Evolutionary conservation across 495 filamentous ascomycete species (phyloP).

Genomic region (Penicillium cataractarum): DNA sequence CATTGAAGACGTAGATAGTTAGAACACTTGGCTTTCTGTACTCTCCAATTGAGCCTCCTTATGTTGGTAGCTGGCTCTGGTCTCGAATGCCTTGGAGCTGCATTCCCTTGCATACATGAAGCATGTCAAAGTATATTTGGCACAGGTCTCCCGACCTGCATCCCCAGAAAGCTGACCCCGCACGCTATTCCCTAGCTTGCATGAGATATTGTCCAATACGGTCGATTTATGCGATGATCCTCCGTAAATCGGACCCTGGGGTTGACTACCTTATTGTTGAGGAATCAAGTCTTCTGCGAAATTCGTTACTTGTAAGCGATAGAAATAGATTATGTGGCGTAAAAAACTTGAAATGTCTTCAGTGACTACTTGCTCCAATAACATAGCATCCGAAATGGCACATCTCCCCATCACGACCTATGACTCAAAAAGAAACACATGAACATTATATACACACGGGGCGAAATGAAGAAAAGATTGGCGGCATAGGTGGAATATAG

Average conservation of each 20-base stretch:
- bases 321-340: no score
- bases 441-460: slow-evolving; percentile 36
- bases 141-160: neutral
- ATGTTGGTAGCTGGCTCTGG: no score
- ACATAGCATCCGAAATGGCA: slow-evolving; percentile 11
- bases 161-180: neutral
- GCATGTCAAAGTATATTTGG: neutral
- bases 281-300: neutral
- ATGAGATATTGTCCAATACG: neutral
- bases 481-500: slow-evolving; percentile 7
- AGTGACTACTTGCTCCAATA: slow-evolving; percentile 18
- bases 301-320: neutral
- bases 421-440: slow-evolving; percentile 21
- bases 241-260: neutral
- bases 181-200: neutral
- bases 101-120: neutral
- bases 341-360: slow-evolving; percentile 20
- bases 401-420: slow-evolving; percentile 12
- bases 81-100: neutral
- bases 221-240: neutral
- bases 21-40: no score
- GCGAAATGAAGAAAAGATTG: slow-evolving; percentile 3
- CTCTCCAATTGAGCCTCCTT: no score
- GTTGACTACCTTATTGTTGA: no score
- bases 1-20: no score